Base-by-base conservation (phyloP, 441 rosid species). In the Biscutella laevigata region DNA sequence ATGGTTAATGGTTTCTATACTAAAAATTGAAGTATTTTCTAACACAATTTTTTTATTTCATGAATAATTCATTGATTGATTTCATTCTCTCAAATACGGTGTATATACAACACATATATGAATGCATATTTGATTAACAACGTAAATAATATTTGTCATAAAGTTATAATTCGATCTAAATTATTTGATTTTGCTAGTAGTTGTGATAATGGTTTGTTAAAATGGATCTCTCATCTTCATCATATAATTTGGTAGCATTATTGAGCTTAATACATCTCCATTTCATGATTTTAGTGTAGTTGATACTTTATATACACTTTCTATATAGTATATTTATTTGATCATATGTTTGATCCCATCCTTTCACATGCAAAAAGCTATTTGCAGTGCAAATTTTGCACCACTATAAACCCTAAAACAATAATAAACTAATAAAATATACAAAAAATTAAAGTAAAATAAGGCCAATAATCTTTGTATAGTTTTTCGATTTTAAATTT, bases 101-200 rank as follows among this genome's bases (percentile, higher is more conserved):
- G 66, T 45, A 4, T 40, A 20, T n/a, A n/a, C n/a, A n/a, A n/a
- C n/a, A n/a, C n/a, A 7, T 6, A 10, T 25, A 7, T n/a, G 4
- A n/a, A n/a, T 38, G 15, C 27, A 27, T 20, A 21, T 34, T 33
- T 48, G 64, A 13, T 48, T n/a, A n/a, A 22, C 0, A 16, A 16
- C 5, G 28, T 43, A 52, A 19, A 53, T 36, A 4, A 61, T 17
- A 46, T 35, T 54, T 62, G 55, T 53, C 36, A 32, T 32, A 30
- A 12, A 39, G 48, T 29, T 14, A 19, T 19, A 33, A 11, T 34
- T 35, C 15, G 8, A 20, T 47, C 42, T 48, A 24, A 39, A 55
- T 63, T 11, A 54, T 54, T 54, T 38, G 42, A 55, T 46, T 45
- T 62, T 62, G 54, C 47, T 62, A 62, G 47, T 42, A 32, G 53